A percentile compares a stretch with the other conserved stretches of the same genome.
phyloP scores from a whole-genome alignment of 768 basidiomycete species.

The Pulveroboletus sp. region DNA sequence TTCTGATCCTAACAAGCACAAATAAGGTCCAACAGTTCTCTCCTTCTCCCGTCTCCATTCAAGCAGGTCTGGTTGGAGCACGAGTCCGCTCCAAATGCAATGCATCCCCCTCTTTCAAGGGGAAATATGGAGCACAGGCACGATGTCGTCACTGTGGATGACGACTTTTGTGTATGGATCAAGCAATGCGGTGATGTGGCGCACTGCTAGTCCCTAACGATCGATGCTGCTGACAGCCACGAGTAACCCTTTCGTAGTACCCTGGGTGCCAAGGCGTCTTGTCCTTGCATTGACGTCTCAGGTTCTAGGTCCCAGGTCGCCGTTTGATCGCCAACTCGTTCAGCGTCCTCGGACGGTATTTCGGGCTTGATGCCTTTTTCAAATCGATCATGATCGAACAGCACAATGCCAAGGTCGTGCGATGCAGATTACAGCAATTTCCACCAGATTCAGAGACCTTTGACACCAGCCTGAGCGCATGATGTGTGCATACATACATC shows the following conservation, averaged over 20 bases:
- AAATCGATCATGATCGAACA: conserved; percentile 22
- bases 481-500: no score
- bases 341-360: neutral
- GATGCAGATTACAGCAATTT: conserved; percentile 16
- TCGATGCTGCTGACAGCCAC: neutral
- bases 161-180: conserved; percentile 11
- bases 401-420: conserved; percentile 2
- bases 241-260: neutral
- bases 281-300: neutral
- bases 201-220: conserved; percentile 7
- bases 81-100: neutral
- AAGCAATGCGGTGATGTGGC: conserved; percentile 20
- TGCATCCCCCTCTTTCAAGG: neutral
- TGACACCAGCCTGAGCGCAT: no score
- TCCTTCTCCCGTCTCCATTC: neutral
- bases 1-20: conserved; percentile 30
- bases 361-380: conserved; percentile 4
- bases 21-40: conserved; percentile 15
- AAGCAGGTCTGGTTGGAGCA: no score
- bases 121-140: conserved; percentile 7
- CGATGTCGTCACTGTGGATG: conserved; percentile 16
- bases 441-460: no score
- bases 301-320: no score
- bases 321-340: no score
- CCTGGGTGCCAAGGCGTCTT: neutral